These are phyloP conservation scores for Zopfia rhizophila DNA, from an alignment of 2,329 filamentous ascomycete species.

Conservation along the genomic window DNA sequence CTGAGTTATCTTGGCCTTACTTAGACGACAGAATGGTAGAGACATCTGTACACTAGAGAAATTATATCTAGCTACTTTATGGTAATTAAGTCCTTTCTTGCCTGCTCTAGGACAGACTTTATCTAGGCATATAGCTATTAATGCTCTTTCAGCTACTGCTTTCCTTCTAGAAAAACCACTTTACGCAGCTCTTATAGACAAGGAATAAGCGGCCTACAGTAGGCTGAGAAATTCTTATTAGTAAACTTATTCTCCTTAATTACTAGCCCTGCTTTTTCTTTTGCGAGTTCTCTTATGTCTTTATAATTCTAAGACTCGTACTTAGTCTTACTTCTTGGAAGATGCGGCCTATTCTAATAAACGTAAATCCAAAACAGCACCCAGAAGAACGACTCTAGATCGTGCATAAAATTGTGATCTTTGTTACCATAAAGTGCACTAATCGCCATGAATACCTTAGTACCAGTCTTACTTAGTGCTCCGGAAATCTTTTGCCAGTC, in stretches of 20 bases:
- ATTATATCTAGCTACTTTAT: no score
- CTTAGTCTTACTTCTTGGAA: constrained; percentile 22
- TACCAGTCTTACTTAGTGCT: constrained; percentile 14
- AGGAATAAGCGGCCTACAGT: constrained; percentile 22
- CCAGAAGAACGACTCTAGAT: constrained; percentile 13
- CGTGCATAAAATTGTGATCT: constrained; percentile 13
- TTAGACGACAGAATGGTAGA: no score
- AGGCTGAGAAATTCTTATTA: constrained; percentile 19
- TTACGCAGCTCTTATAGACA: constrained; percentile 23
- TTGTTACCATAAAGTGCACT: constrained; percentile 9
- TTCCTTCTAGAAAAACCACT: constrained; percentile 22
- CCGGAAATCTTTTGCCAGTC: constrained; percentile 19
- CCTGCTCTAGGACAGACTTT: no score
- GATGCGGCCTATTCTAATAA: constrained; percentile 47
- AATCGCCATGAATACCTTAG: constrained; percentile 15
- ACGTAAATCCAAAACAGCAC: constrained; percentile 35
- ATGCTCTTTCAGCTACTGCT: constrained; percentile 22
- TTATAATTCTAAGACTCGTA: constrained; percentile 53
- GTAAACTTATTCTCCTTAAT: constrained; percentile 26
- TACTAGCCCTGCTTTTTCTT: constrained; percentile 34
- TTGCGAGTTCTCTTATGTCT: constrained; percentile 35
- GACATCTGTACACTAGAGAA: no score
- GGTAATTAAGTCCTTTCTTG: no score
- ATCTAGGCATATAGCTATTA: no score
- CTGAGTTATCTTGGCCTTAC: no score